Evolutionary conservation across 2,329 filamentous ascomycete species (phyloP), one percentile per base, ranked within the genome.

Genomic region (Scedosporium aurantiacum): DNA sequence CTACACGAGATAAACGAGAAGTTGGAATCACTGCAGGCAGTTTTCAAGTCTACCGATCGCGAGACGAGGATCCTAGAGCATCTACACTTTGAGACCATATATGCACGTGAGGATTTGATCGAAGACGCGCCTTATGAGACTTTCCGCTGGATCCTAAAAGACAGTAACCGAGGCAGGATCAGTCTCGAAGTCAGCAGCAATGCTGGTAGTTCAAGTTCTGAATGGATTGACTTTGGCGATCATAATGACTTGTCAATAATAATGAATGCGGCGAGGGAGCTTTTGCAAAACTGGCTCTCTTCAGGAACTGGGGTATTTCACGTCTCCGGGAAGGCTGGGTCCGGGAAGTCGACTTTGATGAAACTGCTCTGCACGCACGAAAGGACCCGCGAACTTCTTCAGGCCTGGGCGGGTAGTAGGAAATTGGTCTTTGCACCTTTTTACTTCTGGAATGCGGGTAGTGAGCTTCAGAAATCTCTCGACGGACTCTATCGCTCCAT

Each of bases 381-480:
- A n/a, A 25, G 45, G 10, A 58, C 58, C 18, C 28, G 37, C 23
- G 7, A 58, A n/a, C 40, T 47, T 27, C 28, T 47, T 2, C n/a
- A n/a, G 27, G 2, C 6, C 2, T 63, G 59, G 58, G 32, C 55
- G 1, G 54, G 25, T 14, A 16, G 16, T 5, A 37, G 41, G 6
- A 58, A 37, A n/a, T 58, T 61, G 4, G 28, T 63, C 6, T 25
- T 61, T 12, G 62, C 58, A 2, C 45, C 55, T 25, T 63, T 63
- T 55, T 63, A 61, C 59, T 63, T 63, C 28, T 63, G 61, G 62
- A 61, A 61, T 32, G 54, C 62, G 5, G 62, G 62, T 2, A 60
- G 45, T 14, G 28, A 60, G 2, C 47, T 59, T 21, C 62, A 63
- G 7, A 63, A 63, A 40, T 57, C 25, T 27, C 58, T 63, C 41